Conservation (phyloP, 164 flowering plant species). For the Vitis rotundifolia region DNA sequence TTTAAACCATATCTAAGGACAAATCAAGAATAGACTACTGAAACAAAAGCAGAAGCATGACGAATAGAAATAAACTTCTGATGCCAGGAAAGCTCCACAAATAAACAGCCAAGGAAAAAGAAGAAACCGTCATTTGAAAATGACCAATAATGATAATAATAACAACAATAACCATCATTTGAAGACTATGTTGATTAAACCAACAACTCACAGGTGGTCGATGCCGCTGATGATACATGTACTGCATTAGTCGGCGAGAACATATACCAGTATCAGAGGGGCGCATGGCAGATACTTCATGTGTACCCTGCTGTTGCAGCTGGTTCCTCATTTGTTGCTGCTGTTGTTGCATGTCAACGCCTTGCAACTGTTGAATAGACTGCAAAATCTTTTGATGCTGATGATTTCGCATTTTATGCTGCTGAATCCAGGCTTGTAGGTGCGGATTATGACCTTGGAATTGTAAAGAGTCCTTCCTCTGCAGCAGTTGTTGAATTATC, state of each 20-base stretch:
- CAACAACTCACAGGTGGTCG: constrained; percentile 51
- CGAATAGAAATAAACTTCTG: too few relatives aligned
- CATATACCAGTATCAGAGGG: constrained; percentile 87
- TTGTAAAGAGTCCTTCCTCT: constrained; percentile 73
- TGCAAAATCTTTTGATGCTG: constrained; percentile 65
- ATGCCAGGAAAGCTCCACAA: too few relatives aligned
- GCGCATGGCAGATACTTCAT: constrained; percentile 45
- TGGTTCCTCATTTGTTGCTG: constrained; percentile 67
- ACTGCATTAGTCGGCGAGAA: constrained; percentile 92
- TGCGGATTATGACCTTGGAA: constrained; percentile 74
- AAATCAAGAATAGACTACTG: background rate
- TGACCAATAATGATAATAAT: background rate
- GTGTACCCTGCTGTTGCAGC: constrained; percentile 63
- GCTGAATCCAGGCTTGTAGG: constrained; percentile 77
- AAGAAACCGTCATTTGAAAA: too few relatives aligned
- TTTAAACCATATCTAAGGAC: too few relatives aligned
- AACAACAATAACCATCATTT: background rate
- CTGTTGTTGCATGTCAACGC: constrained; percentile 71
- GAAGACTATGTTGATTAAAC: background rate
- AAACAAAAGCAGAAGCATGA: background rate
- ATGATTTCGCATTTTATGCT: constrained; percentile 65
- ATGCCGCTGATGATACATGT: constrained; percentile 88
- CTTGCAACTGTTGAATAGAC: constrained; percentile 60
- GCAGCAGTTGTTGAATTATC: constrained; percentile 75
- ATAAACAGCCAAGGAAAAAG: too few relatives aligned